Evolutionary conservation across 108 stramenopile genomes (phyloP), one percentile per base, ranked within the genome.

Genomic region (Parmales sp.): DNA sequence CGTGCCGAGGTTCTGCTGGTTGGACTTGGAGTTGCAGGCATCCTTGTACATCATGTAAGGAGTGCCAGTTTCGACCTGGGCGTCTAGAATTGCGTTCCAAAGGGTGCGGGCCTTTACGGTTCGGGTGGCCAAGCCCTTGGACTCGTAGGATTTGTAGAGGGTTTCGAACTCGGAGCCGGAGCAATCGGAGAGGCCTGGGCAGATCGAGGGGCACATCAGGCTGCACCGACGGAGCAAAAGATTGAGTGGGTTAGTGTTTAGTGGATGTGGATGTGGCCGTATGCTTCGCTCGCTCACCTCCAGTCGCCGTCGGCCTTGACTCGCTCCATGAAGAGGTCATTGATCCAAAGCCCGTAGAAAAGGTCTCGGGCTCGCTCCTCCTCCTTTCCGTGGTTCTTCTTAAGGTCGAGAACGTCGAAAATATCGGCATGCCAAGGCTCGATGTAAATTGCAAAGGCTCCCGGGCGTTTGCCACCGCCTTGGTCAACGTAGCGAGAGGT

Each of bases 341-440:
- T 88, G 43, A 95, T 88, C 92, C 93, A 98, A n/a, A 98, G 72
- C 44, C 90, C 96, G 67, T 95, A 95, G 70, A 98, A 98, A 20
- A 98, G 78, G 72, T 98, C 95, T 6, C 95, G 76, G 5, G 96
- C 95, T 25, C 96, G 80, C 51, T 94, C 88, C 69, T 90, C 85
- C 76, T 98, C 96, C 65, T 95, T 94, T 7, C 96, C 96, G 69
- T 94, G 93, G 81, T 98, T 98, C 82, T 95, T 94, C 68, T 88
- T 89, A 45, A 98, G 72, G 75, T 96, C 93, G 23, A 98, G 71
- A 31, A 93, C 90, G 65, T 94, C 91, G 51, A 90, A 77, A 64
- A 98, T 82, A 69, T 98, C 97, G 0, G 94, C 90, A 75, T 98
- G 97, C 93, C 95, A 95, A 9, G 97, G 97, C 72, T 98, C 97